phyloP scores from a whole-genome alignment of 129 eudicot genomes.

The Erigeron canadensis region DNA sequence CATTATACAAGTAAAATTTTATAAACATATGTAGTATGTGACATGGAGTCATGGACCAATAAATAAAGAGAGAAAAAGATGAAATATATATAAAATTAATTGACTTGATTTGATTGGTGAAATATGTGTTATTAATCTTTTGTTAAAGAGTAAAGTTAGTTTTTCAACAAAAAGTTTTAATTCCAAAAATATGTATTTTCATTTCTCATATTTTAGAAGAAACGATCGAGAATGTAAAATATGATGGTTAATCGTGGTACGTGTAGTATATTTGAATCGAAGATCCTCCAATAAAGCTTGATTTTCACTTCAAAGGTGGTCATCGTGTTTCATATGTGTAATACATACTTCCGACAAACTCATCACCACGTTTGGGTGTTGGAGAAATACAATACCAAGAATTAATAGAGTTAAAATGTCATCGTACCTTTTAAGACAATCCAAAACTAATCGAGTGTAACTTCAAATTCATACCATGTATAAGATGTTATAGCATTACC shows the following conservation, averaged over 20 bases:
- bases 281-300: slow-evolving; percentile 15
- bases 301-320: slow-evolving; percentile 23
- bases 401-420: slow-evolving; percentile 21
- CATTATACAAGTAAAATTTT: too few species aligned
- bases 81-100: too few species aligned
- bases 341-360: slow-evolving; percentile 34
- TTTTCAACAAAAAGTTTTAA: too few species aligned
- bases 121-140: too few species aligned
- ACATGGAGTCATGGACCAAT: too few species aligned
- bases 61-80: too few species aligned
- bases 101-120: too few species aligned
- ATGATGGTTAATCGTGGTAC: too few species aligned
- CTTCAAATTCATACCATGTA: slow-evolving; percentile 7
- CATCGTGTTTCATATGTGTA: neutral
- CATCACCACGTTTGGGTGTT: slow-evolving; percentile 27
- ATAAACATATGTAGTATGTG: too few species aligned
- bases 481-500: neutral
- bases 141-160: too few species aligned
- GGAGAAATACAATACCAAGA: slow-evolving; percentile 18
- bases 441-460: slow-evolving; percentile 23
- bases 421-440: slow-evolving; percentile 43
- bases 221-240: too few species aligned
- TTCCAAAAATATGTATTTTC: neutral
- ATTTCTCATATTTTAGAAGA: neutral
- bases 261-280: slow-evolving; percentile 8